phyloP scores from a whole-genome alignment of 2,329 filamentous ascomycete genomes.

The Colletotrichum magnum region DNA sequence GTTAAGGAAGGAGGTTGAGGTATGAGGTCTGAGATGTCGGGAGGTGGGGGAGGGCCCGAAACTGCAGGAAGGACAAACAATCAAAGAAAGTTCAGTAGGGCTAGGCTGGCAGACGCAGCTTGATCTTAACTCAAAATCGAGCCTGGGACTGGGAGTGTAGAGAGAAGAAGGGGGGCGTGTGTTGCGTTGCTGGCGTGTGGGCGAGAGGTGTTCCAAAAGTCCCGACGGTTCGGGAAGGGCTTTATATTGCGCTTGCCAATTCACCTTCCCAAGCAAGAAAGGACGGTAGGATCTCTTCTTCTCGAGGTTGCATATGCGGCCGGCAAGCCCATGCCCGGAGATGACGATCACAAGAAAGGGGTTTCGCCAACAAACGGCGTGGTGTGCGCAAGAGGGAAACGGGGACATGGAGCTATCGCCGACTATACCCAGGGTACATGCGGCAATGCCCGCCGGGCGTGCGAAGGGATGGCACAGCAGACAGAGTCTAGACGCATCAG shows the following conservation, averaged over 20 bases:
- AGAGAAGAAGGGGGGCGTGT: no score
- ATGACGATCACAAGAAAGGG: slow-evolving; percentile 31
- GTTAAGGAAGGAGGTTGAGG: background rate
- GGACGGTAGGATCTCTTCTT: background rate
- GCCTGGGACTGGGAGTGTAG: slow-evolving; percentile 4
- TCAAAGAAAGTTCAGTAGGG: slow-evolving; percentile 20
- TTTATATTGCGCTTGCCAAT: slow-evolving; percentile 30
- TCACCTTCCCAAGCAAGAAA: no score
- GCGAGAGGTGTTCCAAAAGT: background rate
- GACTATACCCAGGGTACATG: no score
- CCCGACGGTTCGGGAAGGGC: slow-evolving; percentile 21
- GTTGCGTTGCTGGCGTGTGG: no score
- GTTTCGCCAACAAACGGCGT: background rate
- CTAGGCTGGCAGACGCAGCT: slow-evolving; percentile 27
- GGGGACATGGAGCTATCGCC: background rate
- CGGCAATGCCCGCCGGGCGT: slow-evolving; percentile 20
- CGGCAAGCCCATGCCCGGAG: slow-evolving; percentile 14
- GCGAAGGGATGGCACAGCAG: background rate
- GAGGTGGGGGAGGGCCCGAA: slow-evolving; percentile 16
- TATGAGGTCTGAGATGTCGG: background rate
- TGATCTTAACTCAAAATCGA: slow-evolving; percentile 16
- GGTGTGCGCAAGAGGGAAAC: background rate
- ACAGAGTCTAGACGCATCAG: slow-evolving; percentile 13
- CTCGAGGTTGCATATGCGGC: slow-evolving; percentile 28
- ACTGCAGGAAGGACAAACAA: slow-evolving; percentile 1